phyloP scores from a whole-genome alignment of 352 stramenopile genomes.

The Phytophthora citrophthora region DNA sequence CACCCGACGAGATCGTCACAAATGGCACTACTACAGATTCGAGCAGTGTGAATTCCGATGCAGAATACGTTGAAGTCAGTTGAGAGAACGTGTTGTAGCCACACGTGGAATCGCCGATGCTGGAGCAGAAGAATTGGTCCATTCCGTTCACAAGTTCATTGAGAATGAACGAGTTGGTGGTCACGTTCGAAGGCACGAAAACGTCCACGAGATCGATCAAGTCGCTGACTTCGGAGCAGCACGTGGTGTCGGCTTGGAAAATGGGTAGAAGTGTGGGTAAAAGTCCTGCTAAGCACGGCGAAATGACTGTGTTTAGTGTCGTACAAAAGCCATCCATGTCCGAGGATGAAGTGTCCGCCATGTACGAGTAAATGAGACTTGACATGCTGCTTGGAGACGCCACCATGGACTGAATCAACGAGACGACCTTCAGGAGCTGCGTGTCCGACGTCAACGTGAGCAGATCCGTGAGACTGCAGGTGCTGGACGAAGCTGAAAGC shows the following conservation, averaged over 20 bases:
- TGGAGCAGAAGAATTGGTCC: constrained; percentile 56
- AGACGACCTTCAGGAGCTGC: constrained; percentile 35
- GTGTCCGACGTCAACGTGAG: constrained; percentile 32
- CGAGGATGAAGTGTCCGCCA: constrained; percentile 36
- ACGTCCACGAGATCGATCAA: constrained; percentile 51
- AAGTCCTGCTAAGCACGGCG: constrained; percentile 43
- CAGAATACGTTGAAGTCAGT: constrained; percentile 50
- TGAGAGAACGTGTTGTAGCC: constrained; percentile 48
- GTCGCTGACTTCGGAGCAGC: constrained; percentile 52
- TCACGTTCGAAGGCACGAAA: constrained; percentile 48
- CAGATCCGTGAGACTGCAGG: constrained; percentile 42
- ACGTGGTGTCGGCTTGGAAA: constrained; percentile 39
- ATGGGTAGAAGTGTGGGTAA: constrained; percentile 37
- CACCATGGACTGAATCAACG: constrained; percentile 35
- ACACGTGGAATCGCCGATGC: constrained; percentile 38
- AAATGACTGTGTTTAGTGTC: constrained; percentile 41
- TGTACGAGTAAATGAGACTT: constrained; percentile 47
- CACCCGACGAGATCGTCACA: constrained; percentile 38
- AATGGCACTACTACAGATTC: constrained; percentile 57
- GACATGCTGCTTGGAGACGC: constrained; percentile 44
- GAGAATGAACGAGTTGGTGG: constrained; percentile 47
- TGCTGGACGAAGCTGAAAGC: constrained; percentile 27
- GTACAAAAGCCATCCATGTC: constrained; percentile 50
- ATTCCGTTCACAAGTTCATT: constrained; percentile 55
- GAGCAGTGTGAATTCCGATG: constrained; percentile 43